phyloP scores from a whole-genome alignment of 371 early-diverging fungal genomes.

The Mortierella polycephala region DNA sequence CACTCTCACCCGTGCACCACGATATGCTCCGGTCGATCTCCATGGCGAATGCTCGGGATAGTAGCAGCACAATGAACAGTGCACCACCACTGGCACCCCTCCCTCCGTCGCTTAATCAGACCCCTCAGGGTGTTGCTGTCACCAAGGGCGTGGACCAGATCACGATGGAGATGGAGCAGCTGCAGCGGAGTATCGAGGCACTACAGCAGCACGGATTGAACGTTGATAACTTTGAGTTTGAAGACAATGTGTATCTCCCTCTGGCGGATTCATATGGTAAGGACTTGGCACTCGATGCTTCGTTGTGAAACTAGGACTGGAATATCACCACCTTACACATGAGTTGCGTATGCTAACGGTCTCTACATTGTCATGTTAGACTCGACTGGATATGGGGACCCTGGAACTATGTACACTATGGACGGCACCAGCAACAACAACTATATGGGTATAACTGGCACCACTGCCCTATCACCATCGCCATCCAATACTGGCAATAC shows the following conservation, averaged over 20 bases:
- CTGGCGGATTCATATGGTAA: slow-evolving; percentile 14
- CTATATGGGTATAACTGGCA: slow-evolving; percentile 5
- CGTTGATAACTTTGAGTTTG: slow-evolving; percentile 31
- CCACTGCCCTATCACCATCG: not conserved
- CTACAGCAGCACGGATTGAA: slow-evolving; percentile 36
- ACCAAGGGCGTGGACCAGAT: slow-evolving; percentile 38
- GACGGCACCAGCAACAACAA: slow-evolving; percentile 8
- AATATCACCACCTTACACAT: not conserved
- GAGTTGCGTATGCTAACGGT: not conserved
- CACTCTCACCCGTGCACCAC: slow-evolving; percentile 16
- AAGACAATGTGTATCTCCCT: slow-evolving; percentile 6
- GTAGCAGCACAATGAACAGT: not conserved
- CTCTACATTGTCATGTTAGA: slow-evolving; percentile 1
- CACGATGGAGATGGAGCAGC: slow-evolving; percentile 36
- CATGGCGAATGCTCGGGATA: slow-evolving; percentile 10
- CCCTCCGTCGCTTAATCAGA: slow-evolving; percentile 28
- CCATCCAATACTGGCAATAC: not conserved
- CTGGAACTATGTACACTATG: slow-evolving; percentile 8
- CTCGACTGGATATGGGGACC: slow-evolving; percentile 11
- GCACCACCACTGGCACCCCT: slow-evolving; percentile 7
- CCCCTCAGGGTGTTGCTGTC: slow-evolving; percentile 22
- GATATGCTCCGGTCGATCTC: slow-evolving; percentile 21
- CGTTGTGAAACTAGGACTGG: no score
- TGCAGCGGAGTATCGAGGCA: slow-evolving; percentile 35
- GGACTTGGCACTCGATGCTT: not conserved